These are phyloP conservation scores for Phaffia tasmanica DNA, from an alignment of 768 basidiomycete genomes.

Conservation along the genomic window DNA sequence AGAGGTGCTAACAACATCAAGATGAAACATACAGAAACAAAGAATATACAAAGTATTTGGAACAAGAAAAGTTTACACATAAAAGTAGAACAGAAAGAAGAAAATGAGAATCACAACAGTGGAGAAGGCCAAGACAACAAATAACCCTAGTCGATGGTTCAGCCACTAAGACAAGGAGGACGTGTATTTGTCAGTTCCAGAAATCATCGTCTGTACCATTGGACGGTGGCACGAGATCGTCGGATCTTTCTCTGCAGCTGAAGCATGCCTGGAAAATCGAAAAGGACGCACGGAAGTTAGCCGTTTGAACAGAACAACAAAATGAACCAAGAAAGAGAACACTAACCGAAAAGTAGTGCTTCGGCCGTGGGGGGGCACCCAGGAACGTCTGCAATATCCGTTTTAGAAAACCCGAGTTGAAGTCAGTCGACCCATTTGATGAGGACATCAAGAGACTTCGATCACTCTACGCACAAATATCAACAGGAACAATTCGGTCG, in stretches of 20 bases:
- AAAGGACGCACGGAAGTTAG: constrained; percentile 7
- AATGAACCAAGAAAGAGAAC: not conserved
- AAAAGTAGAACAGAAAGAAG: too few relatives aligned
- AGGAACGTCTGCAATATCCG: constrained; percentile 8
- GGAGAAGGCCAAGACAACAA: too few relatives aligned
- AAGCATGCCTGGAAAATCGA: constrained; percentile 48
- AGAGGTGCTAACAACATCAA: too few relatives aligned
- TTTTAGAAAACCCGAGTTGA: constrained; percentile 10
- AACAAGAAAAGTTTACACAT: too few relatives aligned
- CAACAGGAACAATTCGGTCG: constrained; percentile 96
- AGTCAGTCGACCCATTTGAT: not conserved
- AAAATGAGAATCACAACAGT: too few relatives aligned
- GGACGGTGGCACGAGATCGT: constrained; percentile 67
- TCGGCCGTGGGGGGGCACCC: constrained; percentile 53
- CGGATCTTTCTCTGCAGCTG: constrained; percentile 96
- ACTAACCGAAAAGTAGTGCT: constrained; percentile 53
- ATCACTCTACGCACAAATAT: constrained; percentile 95
- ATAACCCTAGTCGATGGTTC: too few relatives aligned
- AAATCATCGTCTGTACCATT: constrained; percentile 53
- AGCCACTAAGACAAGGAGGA: too few relatives aligned
- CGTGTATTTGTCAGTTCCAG: too few relatives aligned
- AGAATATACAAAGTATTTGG: too few relatives aligned
- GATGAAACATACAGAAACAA: too few relatives aligned
- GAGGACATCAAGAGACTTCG: constrained; percentile 50
- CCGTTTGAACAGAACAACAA: not conserved